A percentile compares a stretch with the other conserved stretches of the same genome.
Conservation (phyloP, 2,329 filamentous ascomycete species). For the Phialophora macrospora region DNA sequence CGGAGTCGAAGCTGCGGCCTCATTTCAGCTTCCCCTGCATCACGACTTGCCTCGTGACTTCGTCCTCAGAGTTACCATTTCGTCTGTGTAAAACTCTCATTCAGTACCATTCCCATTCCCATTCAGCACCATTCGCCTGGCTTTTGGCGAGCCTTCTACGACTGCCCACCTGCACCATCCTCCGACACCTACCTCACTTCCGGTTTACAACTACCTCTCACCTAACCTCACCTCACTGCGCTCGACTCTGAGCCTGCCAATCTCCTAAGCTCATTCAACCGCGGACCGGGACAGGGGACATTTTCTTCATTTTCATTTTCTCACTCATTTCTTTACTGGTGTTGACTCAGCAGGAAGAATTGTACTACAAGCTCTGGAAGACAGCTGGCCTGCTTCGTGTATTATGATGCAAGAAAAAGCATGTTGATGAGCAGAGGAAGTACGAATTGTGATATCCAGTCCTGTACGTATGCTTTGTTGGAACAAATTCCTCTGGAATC, state of each 20-base stretch:
- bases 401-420: conserved; percentile 21
- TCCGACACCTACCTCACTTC: neutral
- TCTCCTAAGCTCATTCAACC: neutral
- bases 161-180: neutral
- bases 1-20: conserved; percentile 1
- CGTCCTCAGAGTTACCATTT: neutral
- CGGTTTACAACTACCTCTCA: neutral
- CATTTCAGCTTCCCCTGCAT: neutral
- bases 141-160: neutral
- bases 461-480: conserved; percentile 36
- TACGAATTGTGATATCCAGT: conserved; percentile 10
- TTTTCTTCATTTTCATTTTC: conserved; percentile 5
- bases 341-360: conserved; percentile 14
- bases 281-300: neutral
- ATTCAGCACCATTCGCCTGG: neutral
- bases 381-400: conserved; percentile 37
- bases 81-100: neutral
- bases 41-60: neutral
- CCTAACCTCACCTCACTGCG: neutral
- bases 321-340: conserved; percentile 16
- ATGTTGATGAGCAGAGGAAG: conserved; percentile 13
- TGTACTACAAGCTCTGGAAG: conserved; percentile 31
- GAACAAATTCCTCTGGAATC: conserved; percentile 11
- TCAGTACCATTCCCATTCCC: neutral
- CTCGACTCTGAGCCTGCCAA: neutral